phyloP scores from a whole-genome alignment of 2,329 filamentous ascomycete genomes.

The Penicillium sp. region DNA sequence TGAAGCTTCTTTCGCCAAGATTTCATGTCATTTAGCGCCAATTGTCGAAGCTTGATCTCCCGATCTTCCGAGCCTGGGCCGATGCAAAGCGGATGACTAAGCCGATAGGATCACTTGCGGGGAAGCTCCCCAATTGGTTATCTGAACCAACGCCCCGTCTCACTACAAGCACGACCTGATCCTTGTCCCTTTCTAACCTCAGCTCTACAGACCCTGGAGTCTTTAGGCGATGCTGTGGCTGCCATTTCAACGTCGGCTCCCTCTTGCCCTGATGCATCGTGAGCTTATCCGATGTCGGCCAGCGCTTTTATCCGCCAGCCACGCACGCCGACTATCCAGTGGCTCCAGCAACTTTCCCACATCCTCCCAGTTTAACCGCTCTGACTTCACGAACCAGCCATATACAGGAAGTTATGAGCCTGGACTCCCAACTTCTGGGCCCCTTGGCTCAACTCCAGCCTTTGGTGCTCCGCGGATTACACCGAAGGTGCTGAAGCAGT shows the following conservation, averaged over 20 bases:
- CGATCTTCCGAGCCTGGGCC: neutral
- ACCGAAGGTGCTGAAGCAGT: conserved; percentile 72
- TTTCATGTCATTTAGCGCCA: too few relatives aligned
- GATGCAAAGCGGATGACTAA: conserved; percentile 18
- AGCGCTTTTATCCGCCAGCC: conserved; percentile 4
- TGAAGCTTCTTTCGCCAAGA: too few relatives aligned
- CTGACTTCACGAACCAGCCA: conserved; percentile 63
- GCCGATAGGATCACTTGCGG: conserved; percentile 28
- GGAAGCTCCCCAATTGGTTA: conserved; percentile 20
- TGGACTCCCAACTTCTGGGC: conserved; percentile 60
- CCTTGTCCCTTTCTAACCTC: neutral
- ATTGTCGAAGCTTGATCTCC: neutral
- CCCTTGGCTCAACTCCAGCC: conserved; percentile 59
- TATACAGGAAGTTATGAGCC: conserved; percentile 65
- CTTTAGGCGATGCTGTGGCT: conserved; percentile 33
- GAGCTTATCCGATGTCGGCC: conserved; percentile 25
- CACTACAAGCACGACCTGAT: neutral
- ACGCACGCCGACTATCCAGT: conserved; percentile 25
- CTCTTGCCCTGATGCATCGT: conserved; percentile 23
- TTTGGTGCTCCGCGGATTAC: conserved; percentile 61
- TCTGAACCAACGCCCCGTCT: conserved; percentile 16
- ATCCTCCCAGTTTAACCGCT: conserved; percentile 56
- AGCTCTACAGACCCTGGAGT: neutral
- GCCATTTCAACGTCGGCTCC: conserved; percentile 27
- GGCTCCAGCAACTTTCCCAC: conserved; percentile 40